These are phyloP conservation scores for Echria macrotheca DNA, from an alignment of 495 filamentous ascomycete genomes.

Conservation along the genomic window DNA sequence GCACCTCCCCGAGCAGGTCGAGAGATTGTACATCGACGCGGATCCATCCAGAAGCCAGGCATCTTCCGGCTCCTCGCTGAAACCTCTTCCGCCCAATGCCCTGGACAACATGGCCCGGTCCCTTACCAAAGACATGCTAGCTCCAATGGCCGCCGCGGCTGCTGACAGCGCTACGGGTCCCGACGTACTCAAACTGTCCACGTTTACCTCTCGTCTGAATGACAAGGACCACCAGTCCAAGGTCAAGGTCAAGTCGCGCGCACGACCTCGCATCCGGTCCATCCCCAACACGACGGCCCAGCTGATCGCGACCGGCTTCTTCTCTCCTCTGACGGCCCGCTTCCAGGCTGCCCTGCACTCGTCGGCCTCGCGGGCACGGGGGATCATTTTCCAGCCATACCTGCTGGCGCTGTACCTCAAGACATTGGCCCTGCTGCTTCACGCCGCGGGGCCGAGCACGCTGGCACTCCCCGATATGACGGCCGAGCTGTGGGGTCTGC, in stretches of 20 bases:
- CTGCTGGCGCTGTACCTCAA: constrained; percentile 58
- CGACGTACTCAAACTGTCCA: constrained; percentile 69
- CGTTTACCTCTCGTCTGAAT: constrained; percentile 39
- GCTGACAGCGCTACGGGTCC: constrained; percentile 68
- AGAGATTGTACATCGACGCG: constrained; percentile 39
- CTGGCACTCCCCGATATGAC: constrained; percentile 62
- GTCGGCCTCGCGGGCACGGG: constrained; percentile 32
- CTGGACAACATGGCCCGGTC: constrained; percentile 55
- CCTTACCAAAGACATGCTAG: constrained; percentile 64
- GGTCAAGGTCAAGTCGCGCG: constrained; percentile 18
- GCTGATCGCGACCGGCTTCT: constrained; percentile 70
- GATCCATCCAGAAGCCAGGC: constrained; percentile 12
- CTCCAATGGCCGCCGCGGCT: constrained; percentile 71
- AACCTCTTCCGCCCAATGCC: constrained; percentile 50
- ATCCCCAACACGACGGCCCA: constrained; percentile 71
- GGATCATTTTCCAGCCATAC: constrained; percentile 53
- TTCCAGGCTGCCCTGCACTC: constrained; percentile 50
- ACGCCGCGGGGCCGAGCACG: constrained; percentile 60
- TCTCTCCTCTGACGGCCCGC: constrained; percentile 66
- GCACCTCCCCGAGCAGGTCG: constrained; percentile 54
- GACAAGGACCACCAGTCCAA: constrained; percentile 16
- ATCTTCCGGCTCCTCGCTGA: constrained; percentile 32
- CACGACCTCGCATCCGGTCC: constrained; percentile 55
- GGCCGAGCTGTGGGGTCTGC: constrained; percentile 61
- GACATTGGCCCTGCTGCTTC: constrained; percentile 59